These are phyloP conservation scores for Austroboletus novae-zelandiae DNA, from an alignment of 1,284 basidiomycete species.

Conservation along the genomic window DNA sequence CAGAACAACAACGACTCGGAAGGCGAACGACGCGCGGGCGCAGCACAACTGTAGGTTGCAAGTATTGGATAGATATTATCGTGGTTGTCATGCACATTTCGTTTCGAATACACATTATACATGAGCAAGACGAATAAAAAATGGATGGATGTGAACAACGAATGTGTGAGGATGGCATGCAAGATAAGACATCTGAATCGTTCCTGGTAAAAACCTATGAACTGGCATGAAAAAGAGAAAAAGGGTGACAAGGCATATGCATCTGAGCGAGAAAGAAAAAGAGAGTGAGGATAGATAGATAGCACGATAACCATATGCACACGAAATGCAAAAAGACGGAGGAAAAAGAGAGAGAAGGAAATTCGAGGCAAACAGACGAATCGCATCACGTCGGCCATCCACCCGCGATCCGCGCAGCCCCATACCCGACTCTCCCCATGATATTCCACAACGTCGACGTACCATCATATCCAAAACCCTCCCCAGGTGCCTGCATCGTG, in stretches of 20 bases:
- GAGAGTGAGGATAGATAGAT: slow-evolving; percentile 9
- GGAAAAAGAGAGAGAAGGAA: background rate
- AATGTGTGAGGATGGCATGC: background rate
- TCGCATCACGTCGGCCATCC: slow-evolving; percentile 56
- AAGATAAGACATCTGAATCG: too few species aligned
- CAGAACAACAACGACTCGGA: too few species aligned
- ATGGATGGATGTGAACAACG: background rate
- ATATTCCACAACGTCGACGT: slow-evolving; percentile 59
- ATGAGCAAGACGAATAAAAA: too few species aligned
- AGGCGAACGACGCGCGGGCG: too few species aligned
- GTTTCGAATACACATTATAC: too few species aligned
- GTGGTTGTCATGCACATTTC: too few species aligned
- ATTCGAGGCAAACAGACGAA: background rate
- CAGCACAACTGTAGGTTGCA: too few species aligned
- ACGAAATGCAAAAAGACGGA: slow-evolving; percentile 7
- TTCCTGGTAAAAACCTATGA: background rate
- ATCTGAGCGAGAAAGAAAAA: slow-evolving; percentile 4
- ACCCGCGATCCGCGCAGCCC: slow-evolving; percentile 66
- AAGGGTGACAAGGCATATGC: slow-evolving; percentile 3
- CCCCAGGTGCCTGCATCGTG: slow-evolving; percentile 60
- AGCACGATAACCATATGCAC: slow-evolving; percentile 16
- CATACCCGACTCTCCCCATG: slow-evolving; percentile 61
- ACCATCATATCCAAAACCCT: slow-evolving; percentile 54
- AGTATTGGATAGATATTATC: too few species aligned
- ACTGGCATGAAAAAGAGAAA: background rate